Evolutionary conservation across 202 grass and related monocot species (phyloP).

Genomic region (Brachypodium distachyon): DNA sequence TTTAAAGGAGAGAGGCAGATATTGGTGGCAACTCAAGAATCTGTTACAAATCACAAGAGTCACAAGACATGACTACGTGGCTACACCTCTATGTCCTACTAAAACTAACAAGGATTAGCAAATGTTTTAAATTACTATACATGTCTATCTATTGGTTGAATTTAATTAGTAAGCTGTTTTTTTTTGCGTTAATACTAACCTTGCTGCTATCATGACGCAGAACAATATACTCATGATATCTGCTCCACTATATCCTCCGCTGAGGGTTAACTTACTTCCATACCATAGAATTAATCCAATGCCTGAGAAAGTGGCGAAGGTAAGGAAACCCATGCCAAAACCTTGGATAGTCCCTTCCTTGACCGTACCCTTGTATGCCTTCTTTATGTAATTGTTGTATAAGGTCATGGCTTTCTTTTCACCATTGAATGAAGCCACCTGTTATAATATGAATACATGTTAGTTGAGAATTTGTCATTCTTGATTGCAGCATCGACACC

Average conservation of each 20-base stretch:
- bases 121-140: background rate
- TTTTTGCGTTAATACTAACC: constrained; percentile 36
- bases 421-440: constrained; percentile 79
- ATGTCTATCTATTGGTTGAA: background rate
- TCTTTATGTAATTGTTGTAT: constrained; percentile 59
- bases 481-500: background rate
- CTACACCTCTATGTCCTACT: too few species aligned
- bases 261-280: constrained; percentile 53
- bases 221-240: constrained; percentile 60
- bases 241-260: constrained; percentile 59
- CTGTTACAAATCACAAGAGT: too few species aligned
- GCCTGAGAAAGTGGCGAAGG: constrained; percentile 42
- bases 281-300: constrained; percentile 60
- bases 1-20: too few species aligned
- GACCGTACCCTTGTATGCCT: constrained; percentile 36
- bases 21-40: too few species aligned
- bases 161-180: background rate
- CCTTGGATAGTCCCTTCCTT: constrained; percentile 55
- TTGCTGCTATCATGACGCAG: constrained; percentile 54
- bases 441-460: background rate
- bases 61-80: too few species aligned
- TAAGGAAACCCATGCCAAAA: constrained; percentile 45
- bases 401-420: constrained; percentile 52
- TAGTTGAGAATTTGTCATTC: background rate
- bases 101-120: too few species aligned